Evolutionary conservation across 1,284 basidiomycete species (phyloP), one percentile per base, ranked within the genome.

Genomic region (Uromyces viciae-fabae): DNA sequence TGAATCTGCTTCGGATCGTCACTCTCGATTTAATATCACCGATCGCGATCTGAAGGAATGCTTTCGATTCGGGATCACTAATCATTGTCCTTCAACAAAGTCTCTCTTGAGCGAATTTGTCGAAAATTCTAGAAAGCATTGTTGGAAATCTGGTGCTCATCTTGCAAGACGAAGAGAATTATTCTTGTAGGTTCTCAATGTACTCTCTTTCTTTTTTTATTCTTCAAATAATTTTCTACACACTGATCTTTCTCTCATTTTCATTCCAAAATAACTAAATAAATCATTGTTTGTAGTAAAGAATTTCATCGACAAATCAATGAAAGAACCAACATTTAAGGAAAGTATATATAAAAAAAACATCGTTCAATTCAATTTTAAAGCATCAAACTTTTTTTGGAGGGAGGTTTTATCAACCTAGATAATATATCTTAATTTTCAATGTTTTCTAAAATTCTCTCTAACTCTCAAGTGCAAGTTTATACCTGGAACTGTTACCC

Each of bases 1-100:
- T 15, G 58, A 25, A n/a, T 22, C 17, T 40, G 19, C 3, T 46
- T 42, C 17, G 4, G 3, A 7, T n/a, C 40, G 3, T 69, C 66
- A 22, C 9, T 42, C 19, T 33, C n/a, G 25, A 31, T 33, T 8
- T 4, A 25, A 54, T 36, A 14, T 54, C n/a, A 68, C 75, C 2
- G 64, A 78, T 28, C 19, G n/a, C 3, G 76, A 78, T 15, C 31
- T 78, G 22, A 42, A 33, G 40, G 64, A 78, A 25, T 78, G 46
- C 14, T 40, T 78, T 28, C 28, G 52, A 5, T 69, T 71, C 40
- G 76, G 64, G 14, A 40, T 78, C 43, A 69, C 76, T 0, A 71
- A 78, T 60, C 64, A 52, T 15, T 69, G 64, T 46, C 49, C 60
- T 11, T n/a, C 28, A 11, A 60, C 56, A 11, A 60, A 60, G 28